Evolutionary conservation across 2,329 filamentous ascomycete species (phyloP), one percentile per base, ranked within the genome.

Genomic region (Penicillium sp.): DNA sequence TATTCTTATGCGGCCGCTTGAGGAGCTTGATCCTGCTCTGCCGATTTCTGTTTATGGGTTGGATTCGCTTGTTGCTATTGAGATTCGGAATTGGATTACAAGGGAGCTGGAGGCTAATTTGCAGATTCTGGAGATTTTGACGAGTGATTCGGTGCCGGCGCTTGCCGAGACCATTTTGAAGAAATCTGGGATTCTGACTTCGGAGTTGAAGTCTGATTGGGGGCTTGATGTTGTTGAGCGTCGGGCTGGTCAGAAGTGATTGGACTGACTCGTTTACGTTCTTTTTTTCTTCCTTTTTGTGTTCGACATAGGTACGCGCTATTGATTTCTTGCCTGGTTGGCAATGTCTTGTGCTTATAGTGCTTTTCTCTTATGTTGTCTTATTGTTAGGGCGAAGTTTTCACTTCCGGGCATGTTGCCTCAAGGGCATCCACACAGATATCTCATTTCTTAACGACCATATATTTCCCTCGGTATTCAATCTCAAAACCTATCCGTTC

Each of bases 41-140:
- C 50, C 57, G 1, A 58, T 60, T 30, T 53, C 54, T 0, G 50
- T 57, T 4, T 65, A 61, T 41, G 65, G 64, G 2, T 31, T 64
- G 28, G 65, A 68, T 29, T 67, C 64, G 13, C 48, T 67, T 10
- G 55, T 62, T 16, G 64, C 64, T 0, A 60, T 68, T 43, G 65
- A 68, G 41, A 54, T 68, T n/a, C 41, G 62, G 37, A 62, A 61
- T 16, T 68, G 62, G 63, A 58, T 67, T 14, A 47, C 54, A 1
- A 50, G 57, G 8, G 56, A 64, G 43, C 33, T 61, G 30, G 47
- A 61, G 30, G 54, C 58, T 2, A 57, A 56, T 31, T 41, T 61
- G 28, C 58, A 61, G 37, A 54, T 67, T 3, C 50, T 67, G 18
- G 64, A 66, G 27, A 58, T 67, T 28, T 42, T 66, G 16, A 55